Evolutionary conservation across 2,329 filamentous ascomycete species (phyloP).

Genomic region (Fusarium chlamydosporum): DNA sequence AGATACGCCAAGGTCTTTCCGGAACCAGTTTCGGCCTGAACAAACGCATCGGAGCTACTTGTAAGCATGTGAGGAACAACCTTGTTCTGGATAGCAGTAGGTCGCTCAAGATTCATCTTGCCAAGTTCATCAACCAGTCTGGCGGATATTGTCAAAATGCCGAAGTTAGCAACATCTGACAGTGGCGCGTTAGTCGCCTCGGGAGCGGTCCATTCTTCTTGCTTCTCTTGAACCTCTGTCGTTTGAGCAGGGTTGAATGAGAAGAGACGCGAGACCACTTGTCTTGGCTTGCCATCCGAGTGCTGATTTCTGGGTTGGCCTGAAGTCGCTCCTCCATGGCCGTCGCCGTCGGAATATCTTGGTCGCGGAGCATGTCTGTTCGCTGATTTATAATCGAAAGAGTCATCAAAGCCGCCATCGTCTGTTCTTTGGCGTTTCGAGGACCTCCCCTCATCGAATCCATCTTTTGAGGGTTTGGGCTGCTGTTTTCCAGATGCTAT

Average conservation of each 20-base stretch:
- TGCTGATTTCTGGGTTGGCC: conserved; percentile 45
- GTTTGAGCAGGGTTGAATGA: conserved; percentile 86
- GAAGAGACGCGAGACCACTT: conserved; percentile 92
- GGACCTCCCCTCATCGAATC: conserved; percentile 54
- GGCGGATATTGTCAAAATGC: conserved; percentile 84
- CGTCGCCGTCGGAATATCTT: conserved; percentile 33
- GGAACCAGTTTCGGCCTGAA: conserved; percentile 96
- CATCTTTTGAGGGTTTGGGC: conserved; percentile 44
- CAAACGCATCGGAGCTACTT: conserved; percentile 89
- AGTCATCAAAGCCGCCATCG: conserved; percentile 30
- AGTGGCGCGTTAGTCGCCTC: conserved; percentile 93
- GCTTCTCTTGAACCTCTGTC: conserved; percentile 69
- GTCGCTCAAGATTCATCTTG: conserved; percentile 90
- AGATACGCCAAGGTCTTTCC: conserved; percentile 98
- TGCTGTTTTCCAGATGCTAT: conserved; percentile 43
- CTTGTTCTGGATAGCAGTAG: conserved; percentile 94
- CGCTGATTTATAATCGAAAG: conserved; percentile 36
- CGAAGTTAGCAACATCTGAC: conserved; percentile 87
- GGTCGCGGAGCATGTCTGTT: conserved; percentile 30
- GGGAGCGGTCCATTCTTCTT: conserved; percentile 67
- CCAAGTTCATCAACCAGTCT: conserved; percentile 85
- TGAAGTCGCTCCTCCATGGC: conserved; percentile 27
- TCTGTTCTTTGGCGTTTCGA: conserved; percentile 63
- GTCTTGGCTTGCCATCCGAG: conserved; percentile 54
- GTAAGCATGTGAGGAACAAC: conserved; percentile 85